Evolutionary conservation across 2,329 filamentous ascomycete genomes (phyloP).

Genomic region (Exophiala xenobiotica): DNA sequence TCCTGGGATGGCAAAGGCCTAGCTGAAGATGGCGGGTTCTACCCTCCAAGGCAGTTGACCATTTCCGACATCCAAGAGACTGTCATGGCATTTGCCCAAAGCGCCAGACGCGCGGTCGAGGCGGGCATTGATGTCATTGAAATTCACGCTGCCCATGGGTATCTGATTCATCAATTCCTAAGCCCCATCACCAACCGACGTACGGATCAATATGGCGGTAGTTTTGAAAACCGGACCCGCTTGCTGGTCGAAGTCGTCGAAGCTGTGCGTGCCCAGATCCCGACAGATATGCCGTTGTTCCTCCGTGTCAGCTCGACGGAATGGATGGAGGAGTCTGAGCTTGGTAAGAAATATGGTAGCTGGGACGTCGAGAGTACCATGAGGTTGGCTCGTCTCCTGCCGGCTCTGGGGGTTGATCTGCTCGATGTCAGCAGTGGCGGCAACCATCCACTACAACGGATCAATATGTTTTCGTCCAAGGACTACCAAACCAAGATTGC

Average conservation of each 20-base stretch:
- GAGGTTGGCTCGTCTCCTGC: conserved; percentile 65
- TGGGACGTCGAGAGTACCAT: conserved; percentile 70
- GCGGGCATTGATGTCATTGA: conserved; percentile 78
- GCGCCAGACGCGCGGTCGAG: conserved; percentile 60
- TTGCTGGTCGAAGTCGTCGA: conserved; percentile 68
- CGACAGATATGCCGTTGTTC: conserved; percentile 68
- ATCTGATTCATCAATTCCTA: conserved; percentile 69
- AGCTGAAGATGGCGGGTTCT: conserved; percentile 28
- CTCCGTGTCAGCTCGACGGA: conserved; percentile 72
- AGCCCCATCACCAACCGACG: conserved; percentile 68
- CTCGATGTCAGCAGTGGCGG: conserved; percentile 80
- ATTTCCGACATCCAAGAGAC: conserved; percentile 35
- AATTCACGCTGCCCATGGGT: conserved; percentile 78
- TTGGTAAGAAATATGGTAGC: conserved; percentile 48
- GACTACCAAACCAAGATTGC: conserved; percentile 54
- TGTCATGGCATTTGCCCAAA: conserved; percentile 37
- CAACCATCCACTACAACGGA: conserved; percentile 46
- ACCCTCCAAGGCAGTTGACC: conserved; percentile 32
- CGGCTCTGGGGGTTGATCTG: conserved; percentile 73
- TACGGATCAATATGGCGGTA: conserved; percentile 56
- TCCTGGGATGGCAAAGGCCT: conserved; percentile 28
- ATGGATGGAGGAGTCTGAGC: conserved; percentile 65
- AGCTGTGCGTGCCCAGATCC: conserved; percentile 62
- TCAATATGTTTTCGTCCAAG: conserved; percentile 41
- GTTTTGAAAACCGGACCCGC: conserved; percentile 63